Evolutionary conservation across 805 yeast genomes (phyloP).

Genomic region (Diddensiella transvaalensis): DNA sequence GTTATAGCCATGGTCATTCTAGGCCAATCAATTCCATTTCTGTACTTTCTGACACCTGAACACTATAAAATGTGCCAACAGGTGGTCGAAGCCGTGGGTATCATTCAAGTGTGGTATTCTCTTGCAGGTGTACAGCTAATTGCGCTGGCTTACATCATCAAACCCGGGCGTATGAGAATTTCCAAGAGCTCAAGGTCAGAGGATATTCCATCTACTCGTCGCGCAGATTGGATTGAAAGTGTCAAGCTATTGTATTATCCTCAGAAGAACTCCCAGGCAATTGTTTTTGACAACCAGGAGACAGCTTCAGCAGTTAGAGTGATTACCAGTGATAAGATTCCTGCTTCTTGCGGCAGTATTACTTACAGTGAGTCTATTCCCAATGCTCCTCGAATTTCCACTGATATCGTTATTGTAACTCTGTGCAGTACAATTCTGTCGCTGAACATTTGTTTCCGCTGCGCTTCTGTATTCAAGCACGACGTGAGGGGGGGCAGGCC

Average conservation of each 20-base stretch:
- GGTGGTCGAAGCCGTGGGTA: slow-evolving; percentile 50
- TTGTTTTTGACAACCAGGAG: slow-evolving; percentile 43
- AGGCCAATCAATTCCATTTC: slow-evolving; percentile 58
- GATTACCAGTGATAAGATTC: slow-evolving; percentile 53
- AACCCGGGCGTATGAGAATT: slow-evolving; percentile 46
- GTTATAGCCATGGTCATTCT: slow-evolving; percentile 66
- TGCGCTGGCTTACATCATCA: slow-evolving; percentile 48
- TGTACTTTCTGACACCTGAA: slow-evolving; percentile 48
- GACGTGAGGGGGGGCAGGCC: slow-evolving; percentile 23
- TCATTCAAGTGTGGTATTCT: slow-evolving; percentile 49
- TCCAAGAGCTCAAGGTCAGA: slow-evolving; percentile 13
- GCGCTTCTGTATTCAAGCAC: slow-evolving; percentile 30
- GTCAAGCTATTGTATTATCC: slow-evolving; percentile 55
- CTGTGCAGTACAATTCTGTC: slow-evolving; percentile 22
- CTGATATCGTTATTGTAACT: slow-evolving; percentile 41
- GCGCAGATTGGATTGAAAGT: slow-evolving; percentile 75
- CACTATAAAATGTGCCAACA: slow-evolving; percentile 50
- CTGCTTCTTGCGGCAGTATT: no score
- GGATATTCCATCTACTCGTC: slow-evolving; percentile 37
- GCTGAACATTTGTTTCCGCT: slow-evolving; percentile 31
- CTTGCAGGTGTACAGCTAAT: slow-evolving; percentile 49
- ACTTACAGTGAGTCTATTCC: slow-evolving; percentile 37
- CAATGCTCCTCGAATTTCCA: slow-evolving; percentile 32
- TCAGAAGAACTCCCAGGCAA: slow-evolving; percentile 43
- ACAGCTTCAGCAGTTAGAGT: slow-evolving; percentile 47